phyloP scores from a whole-genome alignment of 2,329 filamentous ascomycete genomes.

The Thelonectria discophora region DNA sequence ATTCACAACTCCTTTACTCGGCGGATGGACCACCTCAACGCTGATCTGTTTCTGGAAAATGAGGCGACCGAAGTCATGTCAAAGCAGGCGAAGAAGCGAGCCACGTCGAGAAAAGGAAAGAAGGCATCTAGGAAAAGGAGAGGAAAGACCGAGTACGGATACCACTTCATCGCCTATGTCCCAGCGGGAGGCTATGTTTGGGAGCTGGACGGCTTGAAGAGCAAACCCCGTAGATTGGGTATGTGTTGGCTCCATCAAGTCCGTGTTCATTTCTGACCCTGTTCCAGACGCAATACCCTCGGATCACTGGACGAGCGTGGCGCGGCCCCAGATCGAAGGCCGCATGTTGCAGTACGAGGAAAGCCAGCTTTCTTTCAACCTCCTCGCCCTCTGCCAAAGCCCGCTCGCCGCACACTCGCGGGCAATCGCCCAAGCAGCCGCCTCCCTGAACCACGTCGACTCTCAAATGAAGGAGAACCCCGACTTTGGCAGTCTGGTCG shows the following conservation, averaged over 20 bases:
- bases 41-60: conserved; percentile 71
- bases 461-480: conserved; percentile 38
- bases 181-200: conserved; percentile 78
- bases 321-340: conserved; percentile 69
- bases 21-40: conserved; percentile 78
- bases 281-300: conserved; percentile 29
- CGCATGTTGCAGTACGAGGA: conserved; percentile 75
- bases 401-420: conserved; percentile 62
- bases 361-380: conserved; percentile 75
- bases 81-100: conserved; percentile 46
- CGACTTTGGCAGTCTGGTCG: conserved; percentile 36
- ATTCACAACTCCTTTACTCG: conserved; percentile 90
- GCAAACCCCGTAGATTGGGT: conserved; percentile 64
- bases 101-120: conserved; percentile 49
- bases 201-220: conserved; percentile 88
- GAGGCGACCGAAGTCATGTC: conserved; percentile 55
- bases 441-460: conserved; percentile 51
- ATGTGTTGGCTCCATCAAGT: conserved; percentile 5
- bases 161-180: conserved; percentile 91
- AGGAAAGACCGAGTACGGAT: conserved; percentile 68
- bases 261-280: conserved; percentile 16
- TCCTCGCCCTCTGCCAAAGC: conserved; percentile 77
- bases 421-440: conserved; percentile 55
- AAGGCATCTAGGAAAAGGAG: conserved; percentile 50
- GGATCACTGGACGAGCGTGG: conserved; percentile 72